Conservation (phyloP, 805 yeast genomes). For the Wickerhamiella siamensis region DNA sequence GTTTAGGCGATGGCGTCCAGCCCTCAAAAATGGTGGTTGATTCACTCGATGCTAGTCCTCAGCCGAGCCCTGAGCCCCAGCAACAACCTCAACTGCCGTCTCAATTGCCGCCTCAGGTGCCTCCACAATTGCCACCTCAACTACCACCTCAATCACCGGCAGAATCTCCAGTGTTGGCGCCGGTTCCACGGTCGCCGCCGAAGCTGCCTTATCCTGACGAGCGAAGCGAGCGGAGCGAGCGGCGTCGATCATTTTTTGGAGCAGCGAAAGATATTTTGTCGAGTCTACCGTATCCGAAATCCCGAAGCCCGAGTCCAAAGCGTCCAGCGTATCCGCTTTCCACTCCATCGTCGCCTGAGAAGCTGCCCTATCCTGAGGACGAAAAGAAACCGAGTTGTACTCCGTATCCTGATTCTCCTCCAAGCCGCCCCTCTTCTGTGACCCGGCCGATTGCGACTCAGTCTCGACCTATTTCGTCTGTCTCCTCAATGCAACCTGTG, state of each 20-base stretch:
- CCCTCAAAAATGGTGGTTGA: neutral
- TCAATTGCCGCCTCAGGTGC: neutral
- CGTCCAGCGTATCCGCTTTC: neutral
- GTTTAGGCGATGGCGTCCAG: neutral
- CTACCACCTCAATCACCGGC: slow-evolving; percentile 1
- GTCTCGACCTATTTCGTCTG: no score
- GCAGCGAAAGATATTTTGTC: neutral
- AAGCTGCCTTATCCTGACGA: neutral
- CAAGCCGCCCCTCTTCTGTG: no score
- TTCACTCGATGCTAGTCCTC: neutral
- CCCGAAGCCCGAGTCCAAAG: neutral
- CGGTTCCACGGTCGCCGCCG: neutral
- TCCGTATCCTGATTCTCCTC: slow-evolving; percentile 1
- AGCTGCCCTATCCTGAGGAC: neutral
- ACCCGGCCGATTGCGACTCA: neutral
- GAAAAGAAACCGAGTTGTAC: neutral
- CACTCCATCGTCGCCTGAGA: neutral
- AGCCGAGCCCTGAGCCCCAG: slow-evolving; percentile 1
- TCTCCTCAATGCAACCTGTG: no score
- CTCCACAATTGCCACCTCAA: neutral
- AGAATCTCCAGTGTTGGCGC: neutral
- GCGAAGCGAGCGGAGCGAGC: neutral
- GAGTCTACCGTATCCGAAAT: neutral
- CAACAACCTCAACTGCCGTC: slow-evolving; percentile 1
- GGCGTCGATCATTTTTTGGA: neutral